Base-by-base conservation (phyloP, 352 stramenopile genomes). In the Phytophthora sp. region DNA sequence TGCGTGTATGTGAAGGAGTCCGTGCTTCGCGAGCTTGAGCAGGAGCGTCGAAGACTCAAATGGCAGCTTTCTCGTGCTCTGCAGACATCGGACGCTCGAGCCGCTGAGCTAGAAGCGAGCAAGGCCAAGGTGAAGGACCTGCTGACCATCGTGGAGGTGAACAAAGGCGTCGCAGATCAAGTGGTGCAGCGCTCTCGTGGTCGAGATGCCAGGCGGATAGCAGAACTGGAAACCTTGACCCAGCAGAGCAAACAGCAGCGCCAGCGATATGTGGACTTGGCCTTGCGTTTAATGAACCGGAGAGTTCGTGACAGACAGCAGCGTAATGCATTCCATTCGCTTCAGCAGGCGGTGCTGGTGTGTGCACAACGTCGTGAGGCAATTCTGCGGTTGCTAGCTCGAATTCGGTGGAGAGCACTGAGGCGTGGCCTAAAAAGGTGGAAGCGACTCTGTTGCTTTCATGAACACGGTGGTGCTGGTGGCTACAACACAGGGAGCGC, bases 61-160 rank as follows among this genome's bases (percentile, higher is more conserved):
- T 85, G 79, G 75, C 67, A 89, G 56, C 71, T 89, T 54, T 68
- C 73, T 18, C 50, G 59, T 39, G 69, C 79, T 1, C 39, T 68
- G 1, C 74, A 82, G 42, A 57, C 66, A 13, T 77, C 73, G 5
- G 80, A 89, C 21, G 51, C 37, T 6, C 74, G 51, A 27, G 62
- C 67, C 0, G 70, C 80, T 0, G 60, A 80, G 9, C 57, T 79
- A 0, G 44, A 58, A 32, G 74, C 63, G 7, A 74, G 64, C 41
- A 68, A 87, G 37, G 65, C 73, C 39, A 83, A 85, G 38, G 66
- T 87, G 26, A 85, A 84, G 43, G 80, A 89, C 45, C 54, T 89
- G 49, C 64, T 89, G 56, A 84, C 76, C 34, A 88, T 89, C 74
- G 66, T 89, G 45, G 74, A 84, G 57, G 66, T 89, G 65, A 89